Evolutionary conservation across 1,284 basidiomycete species (phyloP).

Genomic region (Exobasidium cylindrosporum): DNA sequence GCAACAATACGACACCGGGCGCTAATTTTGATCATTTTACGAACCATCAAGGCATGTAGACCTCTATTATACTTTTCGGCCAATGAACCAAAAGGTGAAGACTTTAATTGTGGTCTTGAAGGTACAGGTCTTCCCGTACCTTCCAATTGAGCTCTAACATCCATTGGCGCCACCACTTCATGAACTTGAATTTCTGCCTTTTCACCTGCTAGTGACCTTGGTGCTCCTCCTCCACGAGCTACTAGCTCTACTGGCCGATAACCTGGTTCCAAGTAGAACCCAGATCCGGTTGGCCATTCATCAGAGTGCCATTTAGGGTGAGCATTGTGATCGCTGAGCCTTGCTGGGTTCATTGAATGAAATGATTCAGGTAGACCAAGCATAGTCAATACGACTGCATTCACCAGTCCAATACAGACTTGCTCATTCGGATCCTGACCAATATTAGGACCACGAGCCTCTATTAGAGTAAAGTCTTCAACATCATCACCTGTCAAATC

Average conservation of each 20-base stretch:
- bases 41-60: constrained; percentile 27
- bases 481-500: constrained; percentile 32
- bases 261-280: constrained; percentile 40
- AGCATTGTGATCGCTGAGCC: constrained; percentile 21
- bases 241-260: constrained; percentile 33
- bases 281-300: constrained; percentile 26
- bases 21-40: constrained; percentile 30
- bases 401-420: constrained; percentile 45
- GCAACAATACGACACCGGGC: constrained; percentile 34
- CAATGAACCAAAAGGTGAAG: constrained; percentile 29
- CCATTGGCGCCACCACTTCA: constrained; percentile 24
- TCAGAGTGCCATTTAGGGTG: constrained; percentile 25
- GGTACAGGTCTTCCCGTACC: constrained; percentile 15
- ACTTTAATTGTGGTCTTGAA: background rate
- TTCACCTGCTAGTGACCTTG: constrained; percentile 10
- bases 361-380: constrained; percentile 38
- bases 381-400: constrained; percentile 41
- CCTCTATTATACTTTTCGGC: constrained; percentile 31
- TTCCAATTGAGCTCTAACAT: constrained; percentile 14
- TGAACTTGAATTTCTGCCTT: constrained; percentile 28
- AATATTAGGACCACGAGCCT: constrained; percentile 16
- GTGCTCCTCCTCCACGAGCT: background rate
- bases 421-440: constrained; percentile 31
- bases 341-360: constrained; percentile 20
- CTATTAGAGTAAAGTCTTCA: constrained; percentile 14